Evolutionary conservation across 495 filamentous ascomycete genomes (phyloP), one percentile per base, ranked within the genome.

Genomic region (Aspergillus kassunensis): DNA sequence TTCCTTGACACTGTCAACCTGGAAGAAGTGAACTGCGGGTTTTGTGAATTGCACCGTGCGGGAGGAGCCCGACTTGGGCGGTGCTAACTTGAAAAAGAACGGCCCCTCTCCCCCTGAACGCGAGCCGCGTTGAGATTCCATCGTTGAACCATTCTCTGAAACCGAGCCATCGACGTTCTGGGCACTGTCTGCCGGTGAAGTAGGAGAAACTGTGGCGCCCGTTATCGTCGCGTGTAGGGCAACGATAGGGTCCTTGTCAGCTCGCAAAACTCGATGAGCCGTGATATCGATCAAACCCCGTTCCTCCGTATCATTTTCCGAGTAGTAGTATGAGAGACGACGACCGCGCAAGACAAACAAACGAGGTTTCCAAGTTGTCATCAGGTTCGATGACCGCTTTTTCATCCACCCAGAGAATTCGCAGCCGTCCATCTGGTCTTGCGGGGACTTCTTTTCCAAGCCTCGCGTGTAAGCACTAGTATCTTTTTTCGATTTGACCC

Each of bases 361-460:
- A 8, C 95, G 85, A 34, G 89, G 83, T 63, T 97, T 97, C 95
- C 95, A 99, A 1, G 90, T 96, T 3, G 89, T 87, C 87, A 97
- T 95, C 43, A 97, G 73, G 56, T 93, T 93, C 2, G 89, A 90
- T 41, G 89, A 95, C 61, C 91, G 85, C 79, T 99, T 99, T 76
- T 96, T 97, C 95, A 99, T 99, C 95, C 95, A 99, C 20, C 95
- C 95, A 56, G 84, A 90, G 61, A 91, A 99, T 60, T 99, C 93
- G 40, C 90, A 92, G 48, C 82, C 85, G 45, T 80, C 72, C 69
- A 96, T 91, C 53, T 93, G 90, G 63, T 95, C 89, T 43, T 82
- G 76, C 0, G 95, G 95, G 0, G 80, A 73, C 57, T 91, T 88
- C 69, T 89, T 88, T 60, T 88, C 82, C 16, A 97, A 72, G 2